phyloP scores from a whole-genome alignment of 2,329 filamentous ascomycete species.

The Clarireedia hainanense region DNA sequence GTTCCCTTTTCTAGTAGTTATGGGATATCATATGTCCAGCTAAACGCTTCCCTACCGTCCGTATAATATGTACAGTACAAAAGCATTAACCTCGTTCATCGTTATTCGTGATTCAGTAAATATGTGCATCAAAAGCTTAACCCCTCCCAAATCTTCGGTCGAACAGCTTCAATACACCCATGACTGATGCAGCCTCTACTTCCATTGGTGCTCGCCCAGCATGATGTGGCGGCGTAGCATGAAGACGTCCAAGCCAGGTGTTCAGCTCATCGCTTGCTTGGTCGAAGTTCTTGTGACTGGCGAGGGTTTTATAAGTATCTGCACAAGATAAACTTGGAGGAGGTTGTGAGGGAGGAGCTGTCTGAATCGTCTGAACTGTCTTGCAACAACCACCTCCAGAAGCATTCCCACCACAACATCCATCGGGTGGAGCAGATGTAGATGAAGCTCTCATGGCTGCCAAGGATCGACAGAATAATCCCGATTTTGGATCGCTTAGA shows the following conservation, averaged over 20 bases:
- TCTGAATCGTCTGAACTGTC: constrained; percentile 19
- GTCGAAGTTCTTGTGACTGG: constrained; percentile 69
- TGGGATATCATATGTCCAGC: too few species aligned
- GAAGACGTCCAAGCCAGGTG: constrained; percentile 68
- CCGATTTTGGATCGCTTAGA: constrained; percentile 67
- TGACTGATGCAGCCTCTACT: constrained; percentile 75
- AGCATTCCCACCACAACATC: constrained; percentile 56
- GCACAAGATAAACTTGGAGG: constrained; percentile 58
- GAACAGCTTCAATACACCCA: constrained; percentile 78
- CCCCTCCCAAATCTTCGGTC: constrained; percentile 61
- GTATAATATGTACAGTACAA: background rate
- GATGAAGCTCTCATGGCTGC: constrained; percentile 47
- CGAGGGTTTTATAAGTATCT: constrained; percentile 70
- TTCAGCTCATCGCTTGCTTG: constrained; percentile 65
- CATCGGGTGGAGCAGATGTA: constrained; percentile 33
- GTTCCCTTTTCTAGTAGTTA: too few species aligned
- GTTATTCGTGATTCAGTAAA: constrained; percentile 1
- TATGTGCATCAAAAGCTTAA: constrained; percentile 12
- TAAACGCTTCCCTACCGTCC: too few species aligned
- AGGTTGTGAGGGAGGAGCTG: constrained; percentile 23
- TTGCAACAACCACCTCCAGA: constrained; percentile 58
- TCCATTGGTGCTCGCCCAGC: constrained; percentile 53
- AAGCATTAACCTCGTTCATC: background rate
- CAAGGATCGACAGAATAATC: constrained; percentile 74
- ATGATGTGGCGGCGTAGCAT: constrained; percentile 42